Evolutionary conservation across 2,329 filamentous ascomycete species (phyloP).

Genomic region (Ophiostoma montium): DNA sequence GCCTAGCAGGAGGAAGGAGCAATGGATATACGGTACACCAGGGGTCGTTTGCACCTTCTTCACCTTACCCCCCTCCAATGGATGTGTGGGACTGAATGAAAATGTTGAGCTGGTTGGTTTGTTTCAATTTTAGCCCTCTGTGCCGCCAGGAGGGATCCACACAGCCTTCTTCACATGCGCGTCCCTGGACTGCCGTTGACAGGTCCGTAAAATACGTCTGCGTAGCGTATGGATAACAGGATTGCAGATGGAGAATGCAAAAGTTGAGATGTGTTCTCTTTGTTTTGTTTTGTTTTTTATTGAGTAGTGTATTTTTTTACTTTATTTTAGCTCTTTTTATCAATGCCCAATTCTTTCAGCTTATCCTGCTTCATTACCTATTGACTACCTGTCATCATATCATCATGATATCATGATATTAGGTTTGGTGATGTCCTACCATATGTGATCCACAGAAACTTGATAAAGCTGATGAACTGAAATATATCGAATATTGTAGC

Average conservation of each 20-base stretch:
- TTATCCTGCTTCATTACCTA: too few species aligned
- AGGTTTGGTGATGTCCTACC: too few species aligned
- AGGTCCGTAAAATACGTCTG: background rate
- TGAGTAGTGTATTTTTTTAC: background rate
- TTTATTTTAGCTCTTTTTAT: background rate
- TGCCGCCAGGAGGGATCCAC: background rate
- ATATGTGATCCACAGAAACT: too few species aligned
- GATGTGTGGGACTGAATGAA: background rate
- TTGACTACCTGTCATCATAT: too few species aligned
- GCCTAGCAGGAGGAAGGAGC: conserved; percentile 1
- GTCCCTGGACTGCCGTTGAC: background rate
- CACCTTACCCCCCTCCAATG: background rate
- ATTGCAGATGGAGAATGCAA: too few species aligned
- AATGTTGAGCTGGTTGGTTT: conserved; percentile 3
- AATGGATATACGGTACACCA: background rate
- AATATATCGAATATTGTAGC: too few species aligned
- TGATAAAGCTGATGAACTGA: too few species aligned
- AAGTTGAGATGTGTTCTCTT: background rate
- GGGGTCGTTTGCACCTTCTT: background rate
- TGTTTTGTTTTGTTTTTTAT: background rate
- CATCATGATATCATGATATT: too few species aligned
- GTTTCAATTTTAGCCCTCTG: conserved; percentile 1
- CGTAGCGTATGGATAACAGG: too few species aligned
- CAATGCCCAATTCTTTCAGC: background rate
- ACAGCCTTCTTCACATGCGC: background rate